A percentile compares a stretch with the other conserved stretches of the same genome.
These are phyloP conservation scores for Cercophora sp. DNA, from an alignment of 495 filamentous ascomycete genomes.

Conservation along the genomic window DNA sequence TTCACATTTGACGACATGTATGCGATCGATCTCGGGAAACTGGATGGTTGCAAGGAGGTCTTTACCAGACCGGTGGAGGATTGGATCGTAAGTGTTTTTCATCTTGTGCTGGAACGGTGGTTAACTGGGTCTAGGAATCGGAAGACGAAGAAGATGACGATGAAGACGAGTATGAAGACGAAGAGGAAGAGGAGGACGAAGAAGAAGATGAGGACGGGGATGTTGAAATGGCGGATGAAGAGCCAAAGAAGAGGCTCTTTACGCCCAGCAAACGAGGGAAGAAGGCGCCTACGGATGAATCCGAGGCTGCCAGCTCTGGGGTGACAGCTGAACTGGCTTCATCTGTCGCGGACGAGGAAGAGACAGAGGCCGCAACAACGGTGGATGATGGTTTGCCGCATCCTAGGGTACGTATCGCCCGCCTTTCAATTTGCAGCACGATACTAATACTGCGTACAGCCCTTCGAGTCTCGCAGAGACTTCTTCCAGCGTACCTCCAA, in stretches of 20 bases:
- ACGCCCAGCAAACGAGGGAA: conserved; percentile 46
- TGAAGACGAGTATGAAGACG: conserved; percentile 64
- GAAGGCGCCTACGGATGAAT: conserved; percentile 36
- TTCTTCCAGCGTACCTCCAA: conserved; percentile 86
- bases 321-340: conserved; percentile 35
- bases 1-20: conserved; percentile 94
- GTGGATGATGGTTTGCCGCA: conserved; percentile 59
- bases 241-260: conserved; percentile 25
- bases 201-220: conserved; percentile 53
- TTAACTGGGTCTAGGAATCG: conserved; percentile 44
- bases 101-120: neutral
- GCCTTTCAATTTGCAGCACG: no score
- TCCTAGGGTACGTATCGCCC: conserved; percentile 45
- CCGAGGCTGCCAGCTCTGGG: no score
- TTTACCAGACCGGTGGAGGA: conserved; percentile 81
- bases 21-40: conserved; percentile 81
- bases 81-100: conserved; percentile 59
- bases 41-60: conserved; percentile 86
- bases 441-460: conserved; percentile 56
- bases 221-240: conserved; percentile 38
- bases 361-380: conserved; percentile 41
- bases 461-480: conserved; percentile 87
- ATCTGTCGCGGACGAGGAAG: conserved; percentile 41
- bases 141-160: conserved; percentile 67
- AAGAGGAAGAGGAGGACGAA: conserved; percentile 63